These are phyloP conservation scores for Scheffersomyces ergatensis DNA, from an alignment of 805 yeast species.

Conservation along the genomic window DNA sequence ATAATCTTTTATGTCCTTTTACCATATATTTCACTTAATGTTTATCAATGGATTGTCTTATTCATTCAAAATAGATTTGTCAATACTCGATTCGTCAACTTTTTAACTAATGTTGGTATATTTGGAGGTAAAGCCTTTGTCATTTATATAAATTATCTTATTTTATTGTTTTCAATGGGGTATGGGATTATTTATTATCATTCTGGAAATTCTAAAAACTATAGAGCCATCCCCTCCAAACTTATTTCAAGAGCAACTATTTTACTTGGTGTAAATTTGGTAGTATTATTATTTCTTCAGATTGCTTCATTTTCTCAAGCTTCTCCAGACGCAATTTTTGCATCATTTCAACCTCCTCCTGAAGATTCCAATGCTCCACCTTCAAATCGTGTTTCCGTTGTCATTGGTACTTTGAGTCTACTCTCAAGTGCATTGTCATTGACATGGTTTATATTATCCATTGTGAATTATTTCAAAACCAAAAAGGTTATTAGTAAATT, in stretches of 20 bases:
- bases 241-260: neutral
- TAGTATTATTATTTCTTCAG: too few species aligned
- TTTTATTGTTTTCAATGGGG: slow-evolving; percentile 31
- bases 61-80: slow-evolving; percentile 12
- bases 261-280: slow-evolving; percentile 2
- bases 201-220: slow-evolving; percentile 17
- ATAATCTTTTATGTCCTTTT: slow-evolving; percentile 22
- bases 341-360: neutral
- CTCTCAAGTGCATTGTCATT: slow-evolving; percentile 3
- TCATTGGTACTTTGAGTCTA: neutral
- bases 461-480: slow-evolving; percentile 24
- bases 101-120: neutral
- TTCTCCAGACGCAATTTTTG: too few species aligned
- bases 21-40: slow-evolving; percentile 13
- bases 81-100: neutral
- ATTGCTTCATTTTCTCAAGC: too few species aligned
- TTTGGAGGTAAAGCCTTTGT: slow-evolving; percentile 3
- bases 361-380: neutral
- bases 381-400: neutral
- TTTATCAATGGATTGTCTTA: slow-evolving; percentile 1
- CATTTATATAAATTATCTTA: slow-evolving; percentile 8
- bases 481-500: slow-evolving; percentile 21
- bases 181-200: slow-evolving; percentile 31
- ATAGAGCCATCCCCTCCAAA: slow-evolving; percentile 18
- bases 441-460: slow-evolving; percentile 12